Conservation (phyloP, 148 eudicot species). For the Rhododendron henanense region DNA sequence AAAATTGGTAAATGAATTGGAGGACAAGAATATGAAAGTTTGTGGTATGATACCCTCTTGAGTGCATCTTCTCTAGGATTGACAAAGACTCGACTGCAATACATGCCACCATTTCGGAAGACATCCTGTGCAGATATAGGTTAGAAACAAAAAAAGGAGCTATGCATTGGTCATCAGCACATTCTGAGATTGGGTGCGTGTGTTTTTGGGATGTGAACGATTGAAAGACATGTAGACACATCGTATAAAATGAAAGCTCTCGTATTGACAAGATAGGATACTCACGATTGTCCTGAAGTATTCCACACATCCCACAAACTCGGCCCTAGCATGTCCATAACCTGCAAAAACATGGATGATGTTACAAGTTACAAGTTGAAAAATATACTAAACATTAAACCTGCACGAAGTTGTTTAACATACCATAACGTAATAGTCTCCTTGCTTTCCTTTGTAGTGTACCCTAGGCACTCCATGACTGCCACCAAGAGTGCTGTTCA, state of each 20-base stretch:
- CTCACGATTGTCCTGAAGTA: conserved; percentile 86
- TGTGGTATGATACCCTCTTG: conserved; percentile 53
- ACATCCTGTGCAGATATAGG: conserved; percentile 57
- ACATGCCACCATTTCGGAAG: conserved; percentile 83
- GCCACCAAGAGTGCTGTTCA: conserved; percentile 76
- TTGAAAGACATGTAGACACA: neutral
- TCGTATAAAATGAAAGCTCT: neutral
- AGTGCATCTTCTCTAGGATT: conserved; percentile 81
- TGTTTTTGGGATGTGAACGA: neutral
- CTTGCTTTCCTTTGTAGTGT: conserved; percentile 85
- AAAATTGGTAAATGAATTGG: neutral
- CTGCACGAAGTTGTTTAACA: conserved; percentile 4
- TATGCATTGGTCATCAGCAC: neutral
- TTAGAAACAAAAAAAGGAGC: neutral
- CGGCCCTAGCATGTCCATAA: conserved; percentile 96
- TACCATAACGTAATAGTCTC: conserved; percentile 92
- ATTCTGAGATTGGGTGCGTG: neutral
- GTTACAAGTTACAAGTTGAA: neutral
- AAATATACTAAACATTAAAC: neutral
- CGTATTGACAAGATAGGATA: conserved; percentile 19
- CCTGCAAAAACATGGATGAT: conserved; percentile 35
- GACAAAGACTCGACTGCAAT: conserved; percentile 85
- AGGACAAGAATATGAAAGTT: neutral
- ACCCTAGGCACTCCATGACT: conserved; percentile 89
- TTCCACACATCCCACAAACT: conserved; percentile 99